Percentiles rank a stretch among this genome's conserved stretches.
These are phyloP conservation scores for Ilyonectria mors-panacis DNA, from an alignment of 2,329 filamentous ascomycete species.

Conservation along the genomic window DNA sequence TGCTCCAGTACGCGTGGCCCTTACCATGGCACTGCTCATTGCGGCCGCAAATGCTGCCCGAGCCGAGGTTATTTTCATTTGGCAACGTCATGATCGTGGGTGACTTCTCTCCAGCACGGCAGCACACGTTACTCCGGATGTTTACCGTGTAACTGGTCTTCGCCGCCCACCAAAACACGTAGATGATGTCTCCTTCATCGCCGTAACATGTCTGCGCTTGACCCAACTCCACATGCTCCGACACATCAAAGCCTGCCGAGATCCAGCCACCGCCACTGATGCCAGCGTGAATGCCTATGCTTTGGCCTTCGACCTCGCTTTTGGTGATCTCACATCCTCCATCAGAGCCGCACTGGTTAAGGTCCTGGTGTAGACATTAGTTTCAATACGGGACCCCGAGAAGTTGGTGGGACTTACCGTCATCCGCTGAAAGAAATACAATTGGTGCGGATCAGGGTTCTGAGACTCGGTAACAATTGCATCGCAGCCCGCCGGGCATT, in stretches of 20 bases:
- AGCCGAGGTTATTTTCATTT: not conserved
- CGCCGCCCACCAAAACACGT: constrained; percentile 4
- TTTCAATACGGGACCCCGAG: not conserved
- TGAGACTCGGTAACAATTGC: not conserved
- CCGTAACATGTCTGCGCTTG: constrained; percentile 5
- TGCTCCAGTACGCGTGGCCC: constrained; percentile 4
- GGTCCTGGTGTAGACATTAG: not conserved
- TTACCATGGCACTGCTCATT: constrained; percentile 15
- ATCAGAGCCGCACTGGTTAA: not conserved
- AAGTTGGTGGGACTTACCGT: not conserved
- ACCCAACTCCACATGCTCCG: not conserved
- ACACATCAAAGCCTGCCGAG: constrained; percentile 5
- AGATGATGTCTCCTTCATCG: constrained; percentile 2
- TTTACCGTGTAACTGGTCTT: not conserved
- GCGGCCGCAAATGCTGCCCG: not conserved
- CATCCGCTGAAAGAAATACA: constrained; percentile 6
- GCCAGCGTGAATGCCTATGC: not conserved
- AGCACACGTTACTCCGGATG: not conserved
- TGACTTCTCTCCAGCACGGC: not conserved
- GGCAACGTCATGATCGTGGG: not conserved
- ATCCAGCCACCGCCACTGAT: not conserved
- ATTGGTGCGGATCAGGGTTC: constrained; percentile 2
- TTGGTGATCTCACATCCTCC: constrained; percentile 9
- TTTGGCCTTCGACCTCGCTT: not conserved
- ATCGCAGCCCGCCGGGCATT: constrained; percentile 5